Base-by-base conservation (phyloP, 495 filamentous ascomycete species). In the Pyronema domesticum region DNA sequence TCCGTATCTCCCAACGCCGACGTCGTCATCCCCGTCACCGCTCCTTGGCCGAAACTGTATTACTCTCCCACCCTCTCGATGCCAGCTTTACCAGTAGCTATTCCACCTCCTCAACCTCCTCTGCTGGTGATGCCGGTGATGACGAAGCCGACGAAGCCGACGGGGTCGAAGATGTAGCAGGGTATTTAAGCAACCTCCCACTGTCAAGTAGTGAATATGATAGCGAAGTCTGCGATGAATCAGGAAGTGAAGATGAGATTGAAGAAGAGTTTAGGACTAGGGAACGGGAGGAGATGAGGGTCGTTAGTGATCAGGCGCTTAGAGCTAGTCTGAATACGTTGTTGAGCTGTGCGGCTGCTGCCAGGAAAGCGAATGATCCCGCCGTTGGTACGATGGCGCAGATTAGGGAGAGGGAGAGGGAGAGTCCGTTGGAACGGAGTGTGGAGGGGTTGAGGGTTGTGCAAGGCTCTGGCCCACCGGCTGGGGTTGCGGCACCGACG, bases 311-410 rank as follows among this genome's bases (percentile, higher is more conserved):
- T 65, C 89, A 86, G 19, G 91, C 89, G 0, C 77, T 98, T 1
- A 80, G 91, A 37, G 87, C 91, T 6, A 93, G 85, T 54, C 73
- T 98, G 3, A 94, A 88, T 6, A 98, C 91, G 3, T 77, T 98
- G n/a, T 77, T 98, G 4, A 94, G 87, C 42, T 89, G 85, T 64
- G 91, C 86, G 0, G 88, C 89, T 1, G 23, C 23, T 1, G 89
- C 86, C 2, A 77, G 91, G 13, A 43, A 95, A 93, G 63, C 2
- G 23, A 30, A n/a, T n/a, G n/a, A n/a, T n/a, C n/a, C n/a, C n/a
- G n/a, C n/a, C n/a, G n/a, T n/a, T n/a, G n/a, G n/a, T n/a, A n/a
- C n/a, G n/a, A n/a, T n/a, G n/a, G n/a, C n/a, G n/a, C n/a, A n/a
- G n/a, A n/a, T n/a, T n/a, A n/a, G n/a, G n/a, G n/a, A n/a, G 23